Evolutionary conservation across 768 basidiomycete genomes (phyloP), one percentile per base, ranked within the genome.

Genomic region (Panus rudis): DNA sequence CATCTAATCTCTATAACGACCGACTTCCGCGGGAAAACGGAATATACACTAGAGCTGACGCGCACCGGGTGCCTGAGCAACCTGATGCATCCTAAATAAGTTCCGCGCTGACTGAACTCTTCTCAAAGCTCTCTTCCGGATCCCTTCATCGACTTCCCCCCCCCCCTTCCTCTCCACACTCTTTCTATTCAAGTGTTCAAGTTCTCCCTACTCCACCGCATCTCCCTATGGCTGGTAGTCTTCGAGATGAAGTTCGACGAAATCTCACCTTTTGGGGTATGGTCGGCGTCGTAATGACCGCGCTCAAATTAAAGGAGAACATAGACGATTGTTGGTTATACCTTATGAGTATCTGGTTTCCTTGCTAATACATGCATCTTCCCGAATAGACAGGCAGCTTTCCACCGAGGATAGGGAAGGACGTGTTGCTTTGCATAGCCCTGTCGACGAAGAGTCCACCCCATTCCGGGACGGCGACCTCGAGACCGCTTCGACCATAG

Each of bases 291-390:
- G 65, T 68, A 6, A 73, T 72, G 69, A 55, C 66, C 14, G 64
- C 68, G 21, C 61, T 78, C 35, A 72, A 71, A 51, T 50, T 75
- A 28, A 76, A 74, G 55, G 66, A 72, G 43, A 52, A 63, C 28
- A 68, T 57, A 53, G 70, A 75, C 41, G 63, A 71, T 35, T 76
- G 75, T 72, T 50, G 47, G 69, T 63, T 39, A 13, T 32, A 26
- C 33, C 41, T 14, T 25, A 13, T 22, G 32, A 34, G 14, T 25
- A 41, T 41, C 22, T 4, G 10, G 6, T 35, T 22, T 33, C 23
- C 34, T 14, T 41, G 24, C 26, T 37, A 6, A 14, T 41, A 12
- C 41, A 6, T 25, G 6, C 8, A 19, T 21, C 23, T 26, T 25
- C 27, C 21, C 7, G 6, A n/a, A 10, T 47, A 76, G 76, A 77